Base-by-base conservation (phyloP, 2,329 filamentous ascomycete genomes). In the Aspergillus pseudonomiae region DNA sequence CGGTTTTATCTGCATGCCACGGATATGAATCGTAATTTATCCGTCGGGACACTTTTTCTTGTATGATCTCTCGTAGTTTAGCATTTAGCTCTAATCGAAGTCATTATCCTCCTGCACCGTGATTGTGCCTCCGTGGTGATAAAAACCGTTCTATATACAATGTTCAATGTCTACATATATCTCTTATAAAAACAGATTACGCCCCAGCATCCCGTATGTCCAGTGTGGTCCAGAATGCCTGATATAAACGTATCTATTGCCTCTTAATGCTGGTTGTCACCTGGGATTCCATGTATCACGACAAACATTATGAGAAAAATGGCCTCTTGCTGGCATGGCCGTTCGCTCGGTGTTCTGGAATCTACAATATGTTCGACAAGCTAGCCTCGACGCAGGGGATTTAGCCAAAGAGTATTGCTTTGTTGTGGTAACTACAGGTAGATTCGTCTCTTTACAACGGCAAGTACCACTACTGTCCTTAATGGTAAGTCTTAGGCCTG, bases 21-120 rank as follows among this genome's bases (percentile, higher is more conserved):
- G 74, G 77, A 71, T 75, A 72, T 68, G 53, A 65, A 74, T 75
- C 76, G 79, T 81, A 81, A 81, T 81, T 80, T 79, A 81, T 80
- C 75, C 67, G 75, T 81, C 74, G 78, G 71, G 67, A 81, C 77
- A 81, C 16, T 16, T 41, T 4, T 41, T 24, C 32, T 30, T 34
- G 52, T 55, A 54, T 36, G 30, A 26, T 34, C 12, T 36, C 7
- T 3, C 10, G 30, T 54, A 36, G 34, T 55, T 26, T 55, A 26
- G 7, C 6, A 21, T 55, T 19, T 55, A 26, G 7, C 6, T 24
- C 12, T 39, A 55, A n/a, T 21, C 16, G 34, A 52, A 34, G 19
- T 3, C 7, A 52, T 32, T 52, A 19, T 10, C 11, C 2, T 34
- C 14, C 16, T 32, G 21, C 12, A 28, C 5, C 1, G 6, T 48